phyloP scores from a whole-genome alignment of 2,329 filamentous ascomycete species.

The Xylaria sp. region DNA sequence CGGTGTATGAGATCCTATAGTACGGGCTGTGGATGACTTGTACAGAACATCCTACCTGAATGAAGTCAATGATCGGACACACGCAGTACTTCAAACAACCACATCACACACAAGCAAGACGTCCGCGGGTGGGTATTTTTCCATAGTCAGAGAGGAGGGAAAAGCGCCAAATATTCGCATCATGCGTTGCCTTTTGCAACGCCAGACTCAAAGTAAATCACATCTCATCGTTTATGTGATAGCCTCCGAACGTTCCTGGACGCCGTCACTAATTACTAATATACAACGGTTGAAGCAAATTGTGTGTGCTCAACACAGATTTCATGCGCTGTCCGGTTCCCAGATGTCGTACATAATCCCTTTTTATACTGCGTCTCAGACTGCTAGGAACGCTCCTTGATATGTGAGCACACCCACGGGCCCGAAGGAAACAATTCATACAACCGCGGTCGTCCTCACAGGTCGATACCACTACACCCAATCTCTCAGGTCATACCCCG shows the following conservation, averaged over 20 bases:
- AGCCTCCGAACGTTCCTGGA: not conserved
- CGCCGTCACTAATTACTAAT: slow-evolving; percentile 10
- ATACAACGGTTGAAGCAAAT: slow-evolving; percentile 13
- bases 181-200: not conserved
- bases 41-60: too few relatives aligned
- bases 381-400: slow-evolving; percentile 1
- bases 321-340: not conserved
- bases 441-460: slow-evolving; percentile 1
- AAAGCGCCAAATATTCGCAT: slow-evolving; percentile 8
- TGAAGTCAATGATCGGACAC: too few relatives aligned
- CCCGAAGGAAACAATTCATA: slow-evolving; percentile 5
- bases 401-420: slow-evolving; percentile 6
- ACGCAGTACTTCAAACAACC: not conserved
- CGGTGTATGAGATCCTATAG: too few relatives aligned
- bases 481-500: not conserved
- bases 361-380: not conserved
- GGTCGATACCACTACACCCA: not conserved
- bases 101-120: not conserved
- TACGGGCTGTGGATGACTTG: too few relatives aligned
- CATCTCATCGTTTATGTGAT: slow-evolving; percentile 9
- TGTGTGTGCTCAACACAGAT: slow-evolving; percentile 5
- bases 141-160: slow-evolving; percentile 6
- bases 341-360: not conserved
- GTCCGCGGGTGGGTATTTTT: not conserved
- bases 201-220: not conserved